Conservation (phyloP, 164 flowering plant species). For the Protea cynaroides region DNA sequence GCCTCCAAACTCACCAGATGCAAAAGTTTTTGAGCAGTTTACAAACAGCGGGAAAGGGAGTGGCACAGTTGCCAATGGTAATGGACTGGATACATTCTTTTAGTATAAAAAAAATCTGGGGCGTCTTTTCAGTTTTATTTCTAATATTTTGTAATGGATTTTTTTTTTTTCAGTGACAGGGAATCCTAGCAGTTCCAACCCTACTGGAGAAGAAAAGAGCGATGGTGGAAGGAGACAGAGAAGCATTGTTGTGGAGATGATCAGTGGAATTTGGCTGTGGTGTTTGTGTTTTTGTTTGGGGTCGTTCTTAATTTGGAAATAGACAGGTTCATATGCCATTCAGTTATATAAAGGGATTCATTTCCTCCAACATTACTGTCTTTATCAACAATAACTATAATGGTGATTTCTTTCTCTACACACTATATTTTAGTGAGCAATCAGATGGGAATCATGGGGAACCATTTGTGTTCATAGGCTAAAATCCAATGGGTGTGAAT, state of each 20-base stretch:
- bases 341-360: not conserved
- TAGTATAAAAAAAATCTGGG: too few species aligned
- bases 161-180: conserved; percentile 11
- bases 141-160: not conserved
- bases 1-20: conserved; percentile 30
- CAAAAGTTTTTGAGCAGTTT: conserved; percentile 28
- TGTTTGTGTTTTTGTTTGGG: conserved; percentile 11
- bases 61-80: conserved; percentile 2
- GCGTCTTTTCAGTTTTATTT: too few species aligned
- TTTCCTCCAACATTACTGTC: not conserved
- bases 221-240: conserved; percentile 5
- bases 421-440: too few species aligned
- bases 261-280: not conserved
- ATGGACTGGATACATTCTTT: too few species aligned
- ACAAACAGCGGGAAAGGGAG: conserved; percentile 1
- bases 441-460: too few species aligned
- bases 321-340: not conserved
- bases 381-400: too few species aligned
- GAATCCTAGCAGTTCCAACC: conserved; percentile 9
- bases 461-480: too few species aligned
- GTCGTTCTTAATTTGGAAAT: not conserved
- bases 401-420: too few species aligned
- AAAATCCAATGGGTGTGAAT: too few species aligned
- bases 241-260: not conserved
- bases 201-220: too few species aligned